phyloP scores from a whole-genome alignment of 2,329 filamentous ascomycete species.

The Trichocomaceae sp. region DNA sequence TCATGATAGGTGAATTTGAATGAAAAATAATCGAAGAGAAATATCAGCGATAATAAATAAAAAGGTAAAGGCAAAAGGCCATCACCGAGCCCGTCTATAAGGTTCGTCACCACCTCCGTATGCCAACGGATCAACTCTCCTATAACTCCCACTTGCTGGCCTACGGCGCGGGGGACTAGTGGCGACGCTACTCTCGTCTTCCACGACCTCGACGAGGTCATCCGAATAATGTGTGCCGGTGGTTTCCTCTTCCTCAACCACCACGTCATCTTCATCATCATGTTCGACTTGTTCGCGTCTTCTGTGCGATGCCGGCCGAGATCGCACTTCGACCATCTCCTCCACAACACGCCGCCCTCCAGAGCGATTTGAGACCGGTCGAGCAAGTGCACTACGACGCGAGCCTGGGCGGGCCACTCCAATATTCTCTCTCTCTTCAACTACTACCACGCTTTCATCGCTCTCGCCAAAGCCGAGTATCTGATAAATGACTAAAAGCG shows the following conservation, averaged over 20 bases:
- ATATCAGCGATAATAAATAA: neutral
- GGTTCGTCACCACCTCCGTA: slow-evolving; percentile 11
- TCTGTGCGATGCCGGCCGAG: slow-evolving; percentile 26
- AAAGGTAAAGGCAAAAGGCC: neutral
- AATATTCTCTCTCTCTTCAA: slow-evolving; percentile 21
- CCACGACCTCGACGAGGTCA: slow-evolving; percentile 31
- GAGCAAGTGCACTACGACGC: slow-evolving; percentile 25
- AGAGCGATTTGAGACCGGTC: slow-evolving; percentile 25
- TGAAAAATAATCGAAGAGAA: neutral
- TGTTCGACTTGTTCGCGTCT: neutral
- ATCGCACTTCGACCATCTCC: slow-evolving; percentile 28
- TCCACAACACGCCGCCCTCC: slow-evolving; percentile 16
- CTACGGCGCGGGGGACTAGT: slow-evolving; percentile 17
- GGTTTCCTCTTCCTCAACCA: slow-evolving; percentile 54
- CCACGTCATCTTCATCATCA: slow-evolving; percentile 42
- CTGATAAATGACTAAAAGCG: slow-evolving; percentile 49
- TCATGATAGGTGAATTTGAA: neutral
- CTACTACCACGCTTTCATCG: slow-evolving; percentile 18
- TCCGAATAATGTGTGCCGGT: slow-evolving; percentile 24
- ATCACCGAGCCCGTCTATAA: slow-evolving; percentile 10
- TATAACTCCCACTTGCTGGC: slow-evolving; percentile 11
- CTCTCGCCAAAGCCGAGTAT: slow-evolving; percentile 41
- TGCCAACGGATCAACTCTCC: slow-evolving; percentile 11
- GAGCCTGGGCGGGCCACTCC: slow-evolving; percentile 13
- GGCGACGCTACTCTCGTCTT: slow-evolving; percentile 30